These are phyloP conservation scores for Biscutella laevigata DNA, from an alignment of 441 rosid genomes.

Conservation along the genomic window DNA sequence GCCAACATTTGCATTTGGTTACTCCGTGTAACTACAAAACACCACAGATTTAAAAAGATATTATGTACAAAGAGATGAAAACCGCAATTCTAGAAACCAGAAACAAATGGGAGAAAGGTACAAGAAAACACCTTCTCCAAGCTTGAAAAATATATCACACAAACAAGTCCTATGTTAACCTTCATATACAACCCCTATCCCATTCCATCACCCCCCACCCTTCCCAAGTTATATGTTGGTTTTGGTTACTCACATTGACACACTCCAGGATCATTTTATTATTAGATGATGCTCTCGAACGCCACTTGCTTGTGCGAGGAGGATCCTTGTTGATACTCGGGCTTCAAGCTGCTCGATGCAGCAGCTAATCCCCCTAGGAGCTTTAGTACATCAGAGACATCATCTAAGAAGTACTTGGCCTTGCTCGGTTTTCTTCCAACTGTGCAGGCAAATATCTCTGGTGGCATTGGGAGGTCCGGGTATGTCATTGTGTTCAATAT, in stretches of 20 bases:
- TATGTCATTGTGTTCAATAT: constrained; percentile 33
- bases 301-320: constrained; percentile 29
- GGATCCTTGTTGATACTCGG: constrained; percentile 22
- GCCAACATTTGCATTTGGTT: too few species aligned
- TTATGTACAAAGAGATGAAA: too few species aligned
- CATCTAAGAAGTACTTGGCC: constrained; percentile 51
- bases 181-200: too few species aligned
- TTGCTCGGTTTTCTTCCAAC: constrained; percentile 59
- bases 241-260: constrained; percentile 20
- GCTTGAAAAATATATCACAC: too few species aligned
- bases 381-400: constrained; percentile 38
- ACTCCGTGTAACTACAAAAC: too few species aligned
- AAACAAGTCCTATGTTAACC: too few species aligned
- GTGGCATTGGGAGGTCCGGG: constrained; percentile 33
- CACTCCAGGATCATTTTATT: neutral
- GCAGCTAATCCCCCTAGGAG: constrained; percentile 42
- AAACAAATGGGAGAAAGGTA: too few species aligned
- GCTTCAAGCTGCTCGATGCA: constrained; percentile 28
- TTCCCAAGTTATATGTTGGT: neutral
- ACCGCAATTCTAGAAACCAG: too few species aligned
- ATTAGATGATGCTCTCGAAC: constrained; percentile 38
- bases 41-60: too few species aligned
- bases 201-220: too few species aligned
- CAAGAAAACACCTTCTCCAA: too few species aligned
- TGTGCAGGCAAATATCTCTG: constrained; percentile 51